phyloP scores from a whole-genome alignment of 768 basidiomycete genomes.

The Tylopilus rubrobrunneus region DNA sequence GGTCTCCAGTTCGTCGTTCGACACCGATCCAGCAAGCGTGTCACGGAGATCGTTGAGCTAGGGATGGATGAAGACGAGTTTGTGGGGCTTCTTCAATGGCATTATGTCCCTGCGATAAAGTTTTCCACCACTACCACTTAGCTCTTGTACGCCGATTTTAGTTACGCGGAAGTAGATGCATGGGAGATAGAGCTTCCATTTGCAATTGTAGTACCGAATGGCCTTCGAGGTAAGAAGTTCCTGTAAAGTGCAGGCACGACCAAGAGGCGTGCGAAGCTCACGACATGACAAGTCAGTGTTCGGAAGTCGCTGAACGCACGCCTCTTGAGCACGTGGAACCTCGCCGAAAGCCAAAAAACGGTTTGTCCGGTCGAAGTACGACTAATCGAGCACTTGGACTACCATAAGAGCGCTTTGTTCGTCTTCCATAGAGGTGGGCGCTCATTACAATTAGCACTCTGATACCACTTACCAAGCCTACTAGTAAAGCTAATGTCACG shows the following conservation, averaged over 20 bases:
- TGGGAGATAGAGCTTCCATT: constrained; percentile 8
- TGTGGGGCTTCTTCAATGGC: background rate
- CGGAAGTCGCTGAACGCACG: too few relatives aligned
- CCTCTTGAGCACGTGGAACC: too few relatives aligned
- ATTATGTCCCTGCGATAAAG: background rate
- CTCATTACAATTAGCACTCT: too few relatives aligned
- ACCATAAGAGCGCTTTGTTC: too few relatives aligned
- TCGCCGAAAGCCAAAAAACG: too few relatives aligned
- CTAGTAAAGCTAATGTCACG: too few relatives aligned
- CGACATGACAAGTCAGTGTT: too few relatives aligned
- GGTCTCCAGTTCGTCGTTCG: background rate
- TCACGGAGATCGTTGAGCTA: background rate
- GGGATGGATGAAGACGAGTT: constrained; percentile 3
- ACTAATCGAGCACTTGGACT: too few relatives aligned
- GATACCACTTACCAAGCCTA: too few relatives aligned
- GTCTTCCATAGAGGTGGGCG: too few relatives aligned
- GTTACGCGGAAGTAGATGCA: background rate
- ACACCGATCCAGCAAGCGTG: background rate
- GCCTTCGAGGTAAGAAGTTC: constrained; percentile 6
- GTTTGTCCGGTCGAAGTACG: too few relatives aligned
- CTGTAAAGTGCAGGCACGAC: background rate
- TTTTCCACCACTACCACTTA: background rate
- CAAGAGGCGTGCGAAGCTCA: too few relatives aligned
- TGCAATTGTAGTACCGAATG: constrained; percentile 7
- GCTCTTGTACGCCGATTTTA: background rate